Percentiles rank a stretch among this genome's conserved stretches.
These are phyloP conservation scores for Ophiostoma sp. DNA, from an alignment of 2,329 filamentous ascomycete species.

Conservation along the genomic window DNA sequence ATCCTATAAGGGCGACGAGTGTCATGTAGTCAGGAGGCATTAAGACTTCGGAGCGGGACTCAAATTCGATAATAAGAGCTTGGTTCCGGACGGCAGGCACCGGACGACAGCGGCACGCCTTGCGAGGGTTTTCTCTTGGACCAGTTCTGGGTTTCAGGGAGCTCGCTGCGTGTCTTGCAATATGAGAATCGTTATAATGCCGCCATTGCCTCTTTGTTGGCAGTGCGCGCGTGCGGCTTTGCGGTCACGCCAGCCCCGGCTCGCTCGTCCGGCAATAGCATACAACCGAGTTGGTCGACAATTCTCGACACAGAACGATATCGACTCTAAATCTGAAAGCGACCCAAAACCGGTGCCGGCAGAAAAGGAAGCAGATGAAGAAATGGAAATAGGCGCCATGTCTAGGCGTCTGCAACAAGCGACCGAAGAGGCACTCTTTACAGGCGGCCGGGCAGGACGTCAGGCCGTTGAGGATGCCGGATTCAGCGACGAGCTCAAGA, in stretches of 20 bases:
- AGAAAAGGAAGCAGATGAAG: too few species aligned
- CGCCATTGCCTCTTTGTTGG: constrained; percentile 13
- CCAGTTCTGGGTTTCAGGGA: neutral
- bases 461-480: constrained; percentile 57
- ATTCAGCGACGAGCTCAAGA: constrained; percentile 59
- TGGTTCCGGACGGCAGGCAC: neutral
- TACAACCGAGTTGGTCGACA: neutral
- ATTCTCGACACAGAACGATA: neutral
- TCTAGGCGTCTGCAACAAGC: constrained; percentile 55
- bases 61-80: constrained; percentile 5
- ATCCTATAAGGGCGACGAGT: too few species aligned
- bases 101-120: neutral
- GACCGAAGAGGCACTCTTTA: constrained; percentile 56
- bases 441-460: constrained; percentile 54
- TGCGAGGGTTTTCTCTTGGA: neutral
- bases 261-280: neutral
- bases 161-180: neutral
- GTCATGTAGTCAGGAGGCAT: too few species aligned
- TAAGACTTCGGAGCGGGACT: neutral
- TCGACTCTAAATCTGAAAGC: neutral
- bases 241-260: neutral
- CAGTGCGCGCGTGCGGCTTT: constrained; percentile 12
- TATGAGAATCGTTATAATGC: neutral
- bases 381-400: constrained; percentile 40
- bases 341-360: too few species aligned